Percentiles rank a stretch among this genome's conserved stretches.
Evolutionary conservation across 1,284 basidiomycete genomes (phyloP).

Genomic region (Ganoderma lucidum): DNA sequence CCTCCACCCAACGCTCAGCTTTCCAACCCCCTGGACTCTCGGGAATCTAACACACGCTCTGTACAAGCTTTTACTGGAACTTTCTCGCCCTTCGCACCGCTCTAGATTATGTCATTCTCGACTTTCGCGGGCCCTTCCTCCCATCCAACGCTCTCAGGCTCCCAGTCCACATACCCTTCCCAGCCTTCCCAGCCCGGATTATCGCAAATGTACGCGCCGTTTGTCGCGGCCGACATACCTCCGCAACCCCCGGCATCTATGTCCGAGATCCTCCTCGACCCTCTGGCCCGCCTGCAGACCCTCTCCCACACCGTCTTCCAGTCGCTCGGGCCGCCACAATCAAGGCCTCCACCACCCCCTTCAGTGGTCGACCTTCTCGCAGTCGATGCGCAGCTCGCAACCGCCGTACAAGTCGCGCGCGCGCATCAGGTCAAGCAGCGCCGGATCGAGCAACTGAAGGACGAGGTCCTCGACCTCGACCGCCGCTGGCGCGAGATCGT

Average conservation of each 20-base stretch:
- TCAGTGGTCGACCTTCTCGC: slow-evolving; percentile 64
- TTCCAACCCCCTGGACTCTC: neutral
- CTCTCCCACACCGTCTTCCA: slow-evolving; percentile 77
- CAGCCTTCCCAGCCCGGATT: slow-evolving; percentile 12
- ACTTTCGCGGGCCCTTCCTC: slow-evolving; percentile 8
- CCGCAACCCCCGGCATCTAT: slow-evolving; percentile 40
- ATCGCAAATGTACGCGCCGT: slow-evolving; percentile 21
- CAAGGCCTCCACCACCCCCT: slow-evolving; percentile 69
- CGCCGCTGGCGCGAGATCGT: slow-evolving; percentile 71
- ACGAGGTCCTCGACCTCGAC: slow-evolving; percentile 74
- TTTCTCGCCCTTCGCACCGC: neutral
- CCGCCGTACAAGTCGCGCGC: slow-evolving; percentile 70
- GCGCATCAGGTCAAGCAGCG: slow-evolving; percentile 78
- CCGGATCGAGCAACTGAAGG: slow-evolving; percentile 71
- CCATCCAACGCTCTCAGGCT: neutral
- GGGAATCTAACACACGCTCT: neutral
- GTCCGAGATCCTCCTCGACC: slow-evolving; percentile 62
- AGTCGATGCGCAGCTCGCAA: slow-evolving; percentile 67
- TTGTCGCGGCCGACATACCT: neutral
- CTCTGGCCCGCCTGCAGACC: slow-evolving; percentile 66
- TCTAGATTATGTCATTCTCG: slow-evolving; percentile 6
- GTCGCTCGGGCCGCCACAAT: slow-evolving; percentile 71
- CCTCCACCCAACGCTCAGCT: neutral
- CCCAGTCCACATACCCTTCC: slow-evolving; percentile 5
- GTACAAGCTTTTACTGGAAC: neutral